Evolutionary conservation across 2,329 filamentous ascomycete species (phyloP).

Genomic region (Ceratocystis cacaofunesta): DNA sequence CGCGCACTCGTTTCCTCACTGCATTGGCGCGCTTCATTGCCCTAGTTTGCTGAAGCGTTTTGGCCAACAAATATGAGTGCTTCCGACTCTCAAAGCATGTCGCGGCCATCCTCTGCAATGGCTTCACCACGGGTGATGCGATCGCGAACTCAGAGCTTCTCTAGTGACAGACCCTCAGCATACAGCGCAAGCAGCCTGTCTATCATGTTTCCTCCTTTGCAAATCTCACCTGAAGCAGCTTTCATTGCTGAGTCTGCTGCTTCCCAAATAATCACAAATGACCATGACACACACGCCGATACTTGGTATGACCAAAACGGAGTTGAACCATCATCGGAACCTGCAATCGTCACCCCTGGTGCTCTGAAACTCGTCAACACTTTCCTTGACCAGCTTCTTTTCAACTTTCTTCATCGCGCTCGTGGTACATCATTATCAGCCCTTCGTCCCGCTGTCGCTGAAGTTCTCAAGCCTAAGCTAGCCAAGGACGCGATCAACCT

Average conservation of each 20-base stretch:
- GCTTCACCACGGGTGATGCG: slow-evolving; percentile 25
- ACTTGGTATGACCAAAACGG: slow-evolving; percentile 55
- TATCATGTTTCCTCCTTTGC: slow-evolving; percentile 50
- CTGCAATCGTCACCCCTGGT: slow-evolving; percentile 54
- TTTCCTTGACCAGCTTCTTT: slow-evolving; percentile 87
- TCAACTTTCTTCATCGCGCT: slow-evolving; percentile 70
- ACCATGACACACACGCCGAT: slow-evolving; percentile 61
- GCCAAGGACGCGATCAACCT: slow-evolving; percentile 71
- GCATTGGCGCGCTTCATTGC: background rate
- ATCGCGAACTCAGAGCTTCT: slow-evolving; percentile 49
- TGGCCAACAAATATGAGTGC: slow-evolving; percentile 11
- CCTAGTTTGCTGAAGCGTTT: background rate
- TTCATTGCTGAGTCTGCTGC: slow-evolving; percentile 83
- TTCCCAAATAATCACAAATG: slow-evolving; percentile 79
- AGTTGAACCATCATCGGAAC: slow-evolving; percentile 48
- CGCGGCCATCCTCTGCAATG: slow-evolving; percentile 25
- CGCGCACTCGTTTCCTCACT: background rate
- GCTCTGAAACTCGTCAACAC: slow-evolving; percentile 71
- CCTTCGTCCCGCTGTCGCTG: slow-evolving; percentile 66
- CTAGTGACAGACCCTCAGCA: slow-evolving; percentile 54
- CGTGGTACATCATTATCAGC: slow-evolving; percentile 61
- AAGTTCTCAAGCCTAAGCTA: slow-evolving; percentile 78
- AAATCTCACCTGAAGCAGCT: slow-evolving; percentile 60
- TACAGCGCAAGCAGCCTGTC: slow-evolving; percentile 39
- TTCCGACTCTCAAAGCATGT: slow-evolving; percentile 18